A percentile compares a stretch with the other conserved stretches of the same genome.
phyloP scores from a whole-genome alignment of 2,329 filamentous ascomycete genomes.

The Epichloe uncinata region DNA sequence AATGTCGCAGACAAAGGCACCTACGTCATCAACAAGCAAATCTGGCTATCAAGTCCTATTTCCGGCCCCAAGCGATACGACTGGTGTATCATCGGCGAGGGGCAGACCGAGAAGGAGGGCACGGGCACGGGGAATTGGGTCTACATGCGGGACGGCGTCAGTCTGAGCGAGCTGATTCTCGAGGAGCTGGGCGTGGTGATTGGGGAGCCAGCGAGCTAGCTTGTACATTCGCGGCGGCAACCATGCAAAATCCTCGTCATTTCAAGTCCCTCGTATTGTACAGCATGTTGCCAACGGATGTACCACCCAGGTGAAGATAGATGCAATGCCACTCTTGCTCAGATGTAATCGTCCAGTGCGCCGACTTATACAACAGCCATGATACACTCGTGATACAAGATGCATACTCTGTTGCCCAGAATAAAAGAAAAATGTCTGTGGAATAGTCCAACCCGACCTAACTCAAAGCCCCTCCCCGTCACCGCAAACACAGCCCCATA shows the following conservation, averaged over 20 bases:
- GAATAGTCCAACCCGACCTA: too few species aligned
- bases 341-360: too few species aligned
- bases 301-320: too few species aligned
- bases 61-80: slow-evolving; percentile 92
- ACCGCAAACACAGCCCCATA: slow-evolving; percentile 53
- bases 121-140: slow-evolving; percentile 68
- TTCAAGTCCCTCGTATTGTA: not conserved
- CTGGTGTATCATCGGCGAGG: slow-evolving; percentile 64
- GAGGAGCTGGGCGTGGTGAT: slow-evolving; percentile 63
- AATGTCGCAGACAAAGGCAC: slow-evolving; percentile 56
- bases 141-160: slow-evolving; percentile 72
- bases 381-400: too few species aligned
- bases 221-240: too few species aligned
- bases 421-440: too few species aligned
- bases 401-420: too few species aligned
- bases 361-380: too few species aligned
- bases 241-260: too few species aligned
- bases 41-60: slow-evolving; percentile 87
- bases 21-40: slow-evolving; percentile 93
- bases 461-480: slow-evolving; percentile 4
- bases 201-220: slow-evolving; percentile 15
- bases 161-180: slow-evolving; percentile 57
- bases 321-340: too few species aligned
- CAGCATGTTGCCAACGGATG: too few species aligned
- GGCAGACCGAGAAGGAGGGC: slow-evolving; percentile 63